A percentile compares a stretch with the other conserved stretches of the same genome.
phyloP scores from a whole-genome alignment of 805 yeast species.

The Pichia scutulata region DNA sequence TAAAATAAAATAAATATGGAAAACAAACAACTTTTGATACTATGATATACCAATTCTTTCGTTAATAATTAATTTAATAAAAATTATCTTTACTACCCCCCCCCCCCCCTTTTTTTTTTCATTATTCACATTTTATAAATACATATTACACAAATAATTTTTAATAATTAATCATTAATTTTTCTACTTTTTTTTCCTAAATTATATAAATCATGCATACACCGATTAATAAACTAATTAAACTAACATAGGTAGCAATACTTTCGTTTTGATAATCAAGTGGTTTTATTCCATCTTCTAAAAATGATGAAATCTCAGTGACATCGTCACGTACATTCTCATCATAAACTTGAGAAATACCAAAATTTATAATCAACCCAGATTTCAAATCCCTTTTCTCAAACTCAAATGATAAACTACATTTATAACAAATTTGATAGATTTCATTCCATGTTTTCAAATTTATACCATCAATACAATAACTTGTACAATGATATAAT shows the following conservation, averaged over 20 bases:
- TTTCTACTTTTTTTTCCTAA: no score
- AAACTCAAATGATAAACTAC: background rate
- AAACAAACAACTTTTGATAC: no score
- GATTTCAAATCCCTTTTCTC: background rate
- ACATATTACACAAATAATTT: background rate
- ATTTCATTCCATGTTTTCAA: background rate
- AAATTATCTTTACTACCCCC: no score
- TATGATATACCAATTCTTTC: no score
- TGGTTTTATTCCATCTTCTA: no score
- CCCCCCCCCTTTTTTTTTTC: no score
- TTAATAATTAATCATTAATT: no score
- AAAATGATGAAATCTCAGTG: background rate
- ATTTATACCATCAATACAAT: conserved; percentile 14
- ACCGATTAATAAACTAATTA: no score
- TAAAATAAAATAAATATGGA: background rate
- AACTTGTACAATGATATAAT: conserved; percentile 17
- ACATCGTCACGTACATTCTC: background rate
- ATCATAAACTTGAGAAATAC: background rate
- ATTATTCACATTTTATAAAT: background rate
- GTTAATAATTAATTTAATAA: no score
- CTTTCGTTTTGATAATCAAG: background rate
- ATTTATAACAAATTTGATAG: background rate
- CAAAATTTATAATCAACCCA: background rate
- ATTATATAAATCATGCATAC: no score
- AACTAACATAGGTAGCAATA: background rate